Evolutionary conservation across 352 stramenopile genomes (phyloP), one percentile per base, ranked within the genome.

Genomic region (Phytophthora foliorum): DNA sequence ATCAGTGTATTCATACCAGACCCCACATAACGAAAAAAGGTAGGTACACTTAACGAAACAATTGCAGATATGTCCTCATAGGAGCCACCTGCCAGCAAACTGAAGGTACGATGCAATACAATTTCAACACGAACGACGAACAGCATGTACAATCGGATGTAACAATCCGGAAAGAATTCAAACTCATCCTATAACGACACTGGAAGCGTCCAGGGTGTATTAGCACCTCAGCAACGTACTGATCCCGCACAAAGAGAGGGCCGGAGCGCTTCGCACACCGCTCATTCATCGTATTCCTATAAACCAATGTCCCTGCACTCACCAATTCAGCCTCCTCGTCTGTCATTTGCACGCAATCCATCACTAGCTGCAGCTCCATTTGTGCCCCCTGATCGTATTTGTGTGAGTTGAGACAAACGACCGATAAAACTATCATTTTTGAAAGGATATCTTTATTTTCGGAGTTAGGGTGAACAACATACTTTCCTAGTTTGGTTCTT

Each of bases 31-130:
- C 29, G 50, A 29, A 45, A 46, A 46, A 27, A 53, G 11, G 36
- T 45, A 46, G 50, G 50, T 10, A 44, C 6, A 7, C 27, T 29
- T 17, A 45, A 32, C 11, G n/a, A 57, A 21, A 29, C 50, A 57
- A 57, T 57, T 7, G 17, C 50, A 24, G 50, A 44, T 19, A 57
- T 44, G n/a, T 57, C 31, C 10, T 57, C 50, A 16, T 46, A 44
- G 9, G 50, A 57, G 4, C 22, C 50, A 8, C 31, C 50, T 25
- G 50, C 50, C 17, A 57, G 50, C 6, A 6, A 53, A 13, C 50
- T 24, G 31, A 57, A 46, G 16, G 19, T 48, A 24, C 51, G 48
- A 58, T 58, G 51, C 21, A 58, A 22, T 7, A 58, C 29, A 58
- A 45, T 32, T 38, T 58, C 19, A 36, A 48, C 51, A 48, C 51